Base-by-base conservation (phyloP, 2,329 filamentous ascomycete species). In the Hymenoscyphus scutula region DNA sequence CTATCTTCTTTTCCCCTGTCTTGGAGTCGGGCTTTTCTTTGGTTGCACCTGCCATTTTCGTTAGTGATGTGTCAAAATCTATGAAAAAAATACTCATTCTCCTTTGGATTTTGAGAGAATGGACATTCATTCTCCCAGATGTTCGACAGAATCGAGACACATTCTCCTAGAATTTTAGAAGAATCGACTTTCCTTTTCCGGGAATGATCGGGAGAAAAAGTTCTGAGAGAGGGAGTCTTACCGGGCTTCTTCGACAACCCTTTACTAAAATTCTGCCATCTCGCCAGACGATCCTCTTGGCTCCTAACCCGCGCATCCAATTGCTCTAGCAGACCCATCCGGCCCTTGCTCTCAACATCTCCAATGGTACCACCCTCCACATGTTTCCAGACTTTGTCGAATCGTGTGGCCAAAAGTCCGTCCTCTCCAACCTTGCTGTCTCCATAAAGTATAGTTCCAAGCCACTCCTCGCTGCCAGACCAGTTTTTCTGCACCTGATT, bases 401-500 rank as follows among this genome's bases (percentile, higher is more conserved):
- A 95, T 0, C 85, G 79, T 38, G 82, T 81, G 1, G 82, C 82
- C 15, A 96, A 74, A n/a, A 95, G 78, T 0, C 80, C 82, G 64
- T 90, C 89, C 34, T 79, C 82, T 29, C 78, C 78, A 1, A 80
- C 76, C 7, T 78, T 78, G 23, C 80, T 78, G 54, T 91, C 88
- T 1, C 90, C 90, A 58, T 88, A 81, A 0, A 95, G 74, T 23
- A 97, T 77, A 1, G 85, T 80, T 56, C 91, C 83, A 69, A 91
- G 82, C 88, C 92, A 94, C 61, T 85, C 82, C 63, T 88, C 84
- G 70, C 88, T 86, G 1, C 91, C 92, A 15, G 90, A 81, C 92
- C 92, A 97, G 68, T 92, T 91, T 64, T 87, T 86, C 38, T 83
- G 81, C 32, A 92, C 77, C 2, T 83, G 80, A 51, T 83, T 84